Conservation (phyloP, 202 grass and related monocot genomes). For the Hordeum pubiflorum region DNA sequence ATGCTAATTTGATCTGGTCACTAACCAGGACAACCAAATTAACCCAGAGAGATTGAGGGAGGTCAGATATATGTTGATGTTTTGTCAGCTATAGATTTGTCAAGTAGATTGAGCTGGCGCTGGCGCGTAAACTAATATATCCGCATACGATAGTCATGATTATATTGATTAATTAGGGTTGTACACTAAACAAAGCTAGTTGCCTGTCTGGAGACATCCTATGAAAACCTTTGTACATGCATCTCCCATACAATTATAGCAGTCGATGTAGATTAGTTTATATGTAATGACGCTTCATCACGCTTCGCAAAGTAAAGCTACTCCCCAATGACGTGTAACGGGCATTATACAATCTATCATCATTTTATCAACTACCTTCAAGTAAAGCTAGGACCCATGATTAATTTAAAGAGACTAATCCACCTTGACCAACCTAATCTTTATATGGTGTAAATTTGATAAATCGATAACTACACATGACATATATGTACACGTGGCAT, state of each 20-base stretch:
- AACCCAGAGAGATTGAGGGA: neutral
- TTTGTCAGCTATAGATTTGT: constrained; percentile 41
- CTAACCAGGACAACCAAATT: neutral
- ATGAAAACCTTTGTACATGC: constrained; percentile 43
- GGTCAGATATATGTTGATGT: constrained; percentile 1
- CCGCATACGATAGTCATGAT: constrained; percentile 12
- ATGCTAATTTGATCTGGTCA: neutral
- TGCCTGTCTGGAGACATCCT: constrained; percentile 52
- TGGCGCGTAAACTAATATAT: neutral
- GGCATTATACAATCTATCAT: neutral
- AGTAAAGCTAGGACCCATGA: neutral
- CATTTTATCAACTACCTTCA: neutral
- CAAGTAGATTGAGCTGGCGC: constrained; percentile 23
- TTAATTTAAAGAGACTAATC: constrained; percentile 21
- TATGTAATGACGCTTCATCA: constrained; percentile 20
- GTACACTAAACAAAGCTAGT: constrained; percentile 35
- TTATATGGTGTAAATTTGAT: constrained; percentile 9
- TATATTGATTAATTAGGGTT: constrained; percentile 12
- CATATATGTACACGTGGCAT: neutral
- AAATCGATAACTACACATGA: neutral
- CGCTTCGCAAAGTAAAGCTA: constrained; percentile 26
- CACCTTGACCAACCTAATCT: neutral
- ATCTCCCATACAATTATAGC: constrained; percentile 43
- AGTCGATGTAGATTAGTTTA: constrained; percentile 28
- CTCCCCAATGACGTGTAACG: constrained; percentile 26